Conservation (phyloP, 108 stramenopile genomes). For the Cyclotella cryptica region DNA sequence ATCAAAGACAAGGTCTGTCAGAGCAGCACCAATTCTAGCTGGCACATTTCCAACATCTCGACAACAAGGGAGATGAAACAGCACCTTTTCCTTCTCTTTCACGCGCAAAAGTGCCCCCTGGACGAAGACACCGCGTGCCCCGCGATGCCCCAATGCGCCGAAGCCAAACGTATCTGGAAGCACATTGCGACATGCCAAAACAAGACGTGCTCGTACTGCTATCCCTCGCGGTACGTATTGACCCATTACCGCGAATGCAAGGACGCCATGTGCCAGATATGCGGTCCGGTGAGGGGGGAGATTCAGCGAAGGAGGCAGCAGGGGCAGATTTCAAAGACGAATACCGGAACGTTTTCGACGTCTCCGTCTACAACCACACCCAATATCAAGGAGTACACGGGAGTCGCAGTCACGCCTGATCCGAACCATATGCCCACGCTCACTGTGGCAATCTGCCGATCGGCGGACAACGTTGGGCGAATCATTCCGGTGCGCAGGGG, state of each 20-base stretch:
- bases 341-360: neutral
- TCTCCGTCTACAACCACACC: neutral
- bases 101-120: constrained; percentile 1
- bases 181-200: neutral
- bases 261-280: neutral
- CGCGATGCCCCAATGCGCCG: neutral
- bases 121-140: neutral
- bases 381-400: neutral
- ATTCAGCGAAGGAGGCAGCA: neutral
- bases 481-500: constrained; percentile 1
- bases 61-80: neutral
- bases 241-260: neutral
- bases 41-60: constrained; percentile 5
- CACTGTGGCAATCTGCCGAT: constrained; percentile 1
- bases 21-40: neutral
- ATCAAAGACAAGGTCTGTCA: neutral
- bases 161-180: neutral
- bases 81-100: neutral
- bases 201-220: neutral
- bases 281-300: neutral
- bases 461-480: constrained; percentile 6
- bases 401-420: neutral
- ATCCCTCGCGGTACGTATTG: neutral
- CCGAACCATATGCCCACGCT: neutral
- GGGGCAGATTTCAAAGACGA: neutral